These are phyloP conservation scores for Paulinella micropora DNA, from an alignment of 78 protist genomes.

Conservation along the genomic window DNA sequence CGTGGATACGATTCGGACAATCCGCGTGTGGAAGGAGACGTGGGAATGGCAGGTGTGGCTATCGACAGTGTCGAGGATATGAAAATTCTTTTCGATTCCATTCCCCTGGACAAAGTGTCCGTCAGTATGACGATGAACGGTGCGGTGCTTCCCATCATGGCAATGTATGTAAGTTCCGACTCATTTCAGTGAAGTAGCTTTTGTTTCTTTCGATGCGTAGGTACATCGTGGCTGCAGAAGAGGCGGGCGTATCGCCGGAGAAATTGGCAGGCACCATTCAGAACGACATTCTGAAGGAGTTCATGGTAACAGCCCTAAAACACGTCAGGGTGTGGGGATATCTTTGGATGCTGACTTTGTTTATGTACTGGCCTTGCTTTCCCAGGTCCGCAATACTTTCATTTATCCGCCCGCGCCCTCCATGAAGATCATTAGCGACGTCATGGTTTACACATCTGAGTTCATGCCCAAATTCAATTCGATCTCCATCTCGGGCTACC, in stretches of 20 bases:
- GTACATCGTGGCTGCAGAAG: conserved; percentile 28
- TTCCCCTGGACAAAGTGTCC: conserved; percentile 57
- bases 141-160: conserved; percentile 87
- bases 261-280: conserved; percentile 88
- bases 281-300: conserved; percentile 80
- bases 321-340: background rate
- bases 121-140: conserved; percentile 96
- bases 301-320: background rate
- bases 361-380: background rate
- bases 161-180: conserved; percentile 83
- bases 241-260: conserved; percentile 62
- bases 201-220: too few relatives aligned
- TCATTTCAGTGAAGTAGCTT: background rate
- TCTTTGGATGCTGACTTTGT: too few relatives aligned
- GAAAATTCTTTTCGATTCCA: conserved; percentile 46
- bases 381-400: conserved; percentile 72
- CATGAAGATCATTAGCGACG: conserved; percentile 78
- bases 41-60: conserved; percentile 98
- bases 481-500: conserved; percentile 88
- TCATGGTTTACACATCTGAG: conserved; percentile 69
- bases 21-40: conserved; percentile 75
- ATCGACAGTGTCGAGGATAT: conserved; percentile 85
- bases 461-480: conserved; percentile 88
- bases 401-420: conserved; percentile 91
- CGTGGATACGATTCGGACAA: conserved; percentile 88